Evolutionary conservation across 495 filamentous ascomycete species (phyloP).

Genomic region (Xylaria curta): DNA sequence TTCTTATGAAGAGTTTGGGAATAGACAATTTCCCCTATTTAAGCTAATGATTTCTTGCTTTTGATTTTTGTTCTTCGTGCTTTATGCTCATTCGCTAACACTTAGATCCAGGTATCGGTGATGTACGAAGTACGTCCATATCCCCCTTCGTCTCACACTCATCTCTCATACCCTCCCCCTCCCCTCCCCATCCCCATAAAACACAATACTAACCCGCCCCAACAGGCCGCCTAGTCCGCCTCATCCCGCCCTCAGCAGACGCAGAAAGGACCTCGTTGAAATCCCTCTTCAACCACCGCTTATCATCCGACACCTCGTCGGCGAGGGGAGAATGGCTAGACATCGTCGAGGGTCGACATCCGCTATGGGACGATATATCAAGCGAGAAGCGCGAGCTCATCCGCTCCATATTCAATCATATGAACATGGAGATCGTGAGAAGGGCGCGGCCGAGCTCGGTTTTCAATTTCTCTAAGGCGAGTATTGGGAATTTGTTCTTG

Average conservation of each 20-base stretch:
- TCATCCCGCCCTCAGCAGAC: conserved; percentile 73
- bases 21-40: neutral
- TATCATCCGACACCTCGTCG: conserved; percentile 60
- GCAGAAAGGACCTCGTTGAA: conserved; percentile 76
- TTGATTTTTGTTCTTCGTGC: neutral
- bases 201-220: conserved; percentile 13
- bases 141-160: neutral
- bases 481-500: conserved; percentile 92
- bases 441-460: conserved; percentile 74
- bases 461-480: conserved; percentile 88
- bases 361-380: conserved; percentile 76
- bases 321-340: conserved; percentile 82
- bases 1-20: neutral
- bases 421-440: conserved; percentile 93
- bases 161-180: neutral
- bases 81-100: neutral
- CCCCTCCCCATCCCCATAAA: neutral
- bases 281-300: conserved; percentile 82
- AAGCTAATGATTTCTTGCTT: neutral
- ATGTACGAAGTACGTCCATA: conserved; percentile 76
- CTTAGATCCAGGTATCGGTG: conserved; percentile 71
- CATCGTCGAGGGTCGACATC: conserved; percentile 81
- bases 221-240: conserved; percentile 82
- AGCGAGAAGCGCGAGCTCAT: conserved; percentile 90
- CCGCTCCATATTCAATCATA: conserved; percentile 82